These are phyloP conservation scores for Smittium culicis DNA, from an alignment of 371 early-diverging fungal species.

Conservation along the genomic window DNA sequence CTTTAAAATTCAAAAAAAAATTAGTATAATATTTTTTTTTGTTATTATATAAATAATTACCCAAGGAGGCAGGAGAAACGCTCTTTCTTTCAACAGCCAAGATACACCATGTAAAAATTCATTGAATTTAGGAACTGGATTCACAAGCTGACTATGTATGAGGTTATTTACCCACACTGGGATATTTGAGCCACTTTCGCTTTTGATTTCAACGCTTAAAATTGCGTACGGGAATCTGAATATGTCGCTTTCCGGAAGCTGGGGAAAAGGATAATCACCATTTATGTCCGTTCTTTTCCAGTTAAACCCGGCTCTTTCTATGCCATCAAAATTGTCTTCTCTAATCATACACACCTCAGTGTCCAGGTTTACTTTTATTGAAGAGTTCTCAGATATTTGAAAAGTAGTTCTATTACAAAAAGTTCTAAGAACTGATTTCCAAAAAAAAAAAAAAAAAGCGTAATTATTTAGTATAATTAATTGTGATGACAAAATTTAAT, in stretches of 20 bases:
- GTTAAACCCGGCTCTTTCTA: conserved; percentile 58
- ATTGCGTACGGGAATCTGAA: conserved; percentile 93
- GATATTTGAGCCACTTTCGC: conserved; percentile 67
- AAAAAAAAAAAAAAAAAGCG: too few species aligned
- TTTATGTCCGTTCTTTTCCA: conserved; percentile 94
- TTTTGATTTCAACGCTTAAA: conserved; percentile 94
- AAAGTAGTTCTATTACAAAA: conserved; percentile 99
- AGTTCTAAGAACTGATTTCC: conserved; percentile 57
- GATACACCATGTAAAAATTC: conserved; percentile 97
- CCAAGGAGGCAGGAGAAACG: conserved; percentile 95
- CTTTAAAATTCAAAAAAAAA: conserved; percentile 11
- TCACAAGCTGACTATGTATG: conserved; percentile 77
- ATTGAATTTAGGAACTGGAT: conserved; percentile 95
- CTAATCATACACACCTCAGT: conserved; percentile 95
- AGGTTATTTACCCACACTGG: conserved; percentile 93
- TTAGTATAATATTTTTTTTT: conserved; percentile 6
- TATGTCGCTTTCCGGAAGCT: conserved; percentile 71
- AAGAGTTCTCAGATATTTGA: conserved; percentile 95
- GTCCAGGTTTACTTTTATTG: conserved; percentile 95
- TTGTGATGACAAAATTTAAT: too few species aligned
- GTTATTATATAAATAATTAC: conserved; percentile 1
- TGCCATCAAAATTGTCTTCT: conserved; percentile 79
- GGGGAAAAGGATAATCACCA: conserved; percentile 81
- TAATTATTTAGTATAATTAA: too few species aligned
- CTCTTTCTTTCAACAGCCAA: conserved; percentile 73